Evolutionary conservation across 495 filamentous ascomycete species (phyloP), one percentile per base, ranked within the genome.

Genomic region (Aspergillus haitiensis): DNA sequence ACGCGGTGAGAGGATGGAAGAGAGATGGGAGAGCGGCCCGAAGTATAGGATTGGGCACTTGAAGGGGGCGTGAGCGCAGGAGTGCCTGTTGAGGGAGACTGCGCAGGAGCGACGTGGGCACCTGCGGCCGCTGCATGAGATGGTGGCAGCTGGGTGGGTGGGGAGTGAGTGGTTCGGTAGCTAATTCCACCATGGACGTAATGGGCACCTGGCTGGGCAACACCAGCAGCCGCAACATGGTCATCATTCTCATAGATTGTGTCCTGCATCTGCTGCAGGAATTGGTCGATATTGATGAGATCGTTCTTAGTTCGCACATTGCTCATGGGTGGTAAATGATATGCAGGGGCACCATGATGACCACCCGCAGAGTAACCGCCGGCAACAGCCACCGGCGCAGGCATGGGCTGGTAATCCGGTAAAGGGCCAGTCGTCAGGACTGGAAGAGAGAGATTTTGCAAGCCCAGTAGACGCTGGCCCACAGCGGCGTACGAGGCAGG

Each of bases 221-320:
- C 80, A 52, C 88, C 89, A 35, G 88, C 86, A 1, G 88, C 88
- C 12, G 90, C 87, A 3, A 89, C 82, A 12, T 89, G 84, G 66
- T 90, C 88, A 21, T 92, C 86, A 66, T 85, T 93, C 72, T 97
- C 93, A 70, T 97, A 98, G 32, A 97, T 88, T 7, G 93, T 96
- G 61, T 86, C 82, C 67, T 97, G 92, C 81, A 98, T 92, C 73
- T 97, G 91, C 72, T 96, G 90, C 39, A 99, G 81, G 76, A 97
- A 88, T 59, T 92, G 87, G 73, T 98, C 93, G 68, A 96, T 89
- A 69, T 93, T 88, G 68, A 92, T 80, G 27, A 99, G 78, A 63
- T 99, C 93, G 64, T 84, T 90, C 84, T 98, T 97, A 55, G 92
- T 96, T 61, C 92, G 85, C 39, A 96, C 78, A 60, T 95, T 92